Base-by-base conservation (phyloP, 169 alveolate species). In the Plasmodium coatneyi region DNA sequence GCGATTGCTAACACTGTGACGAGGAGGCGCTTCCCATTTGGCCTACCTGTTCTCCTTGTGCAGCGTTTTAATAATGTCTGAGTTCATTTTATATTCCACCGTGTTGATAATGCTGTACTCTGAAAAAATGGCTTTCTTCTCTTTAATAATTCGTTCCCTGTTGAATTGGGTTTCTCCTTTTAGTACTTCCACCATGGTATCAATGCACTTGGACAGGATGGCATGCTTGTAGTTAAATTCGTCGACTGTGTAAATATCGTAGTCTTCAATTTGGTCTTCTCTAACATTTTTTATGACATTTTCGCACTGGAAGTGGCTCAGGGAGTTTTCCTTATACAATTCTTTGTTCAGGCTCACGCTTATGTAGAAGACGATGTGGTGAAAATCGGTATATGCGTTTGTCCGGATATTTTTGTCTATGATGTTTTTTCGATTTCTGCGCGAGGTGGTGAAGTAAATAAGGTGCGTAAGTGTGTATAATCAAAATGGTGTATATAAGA, bases 381-480 rank as follows among this genome's bases (percentile, higher is more conserved):
- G 97, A 92, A 96, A 97, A 92, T 97, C 98, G 30, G 98, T 97
- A 95, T 94, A 97, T 0, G 98, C 98, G 82, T 97, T 97, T 1
- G 98, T 96, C 80, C 96, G 95, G 12, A 96, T 97, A 30, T 95
- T 97, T 36, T 97, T 93, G 54, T 92, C 95, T 46, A 83, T 46
- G 19, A 49, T 74, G 46, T 80, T 54, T 9, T 74, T 87, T n/a
- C 76, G 43, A 81, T 80, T 70, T 39, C 92, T 56, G 80, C 14
- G 36, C 0, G 76, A 39, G 76, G 76, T 16, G 41, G 25, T 32
- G 6, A 16, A 3, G 32, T 30, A 39, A 6, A 0, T 30, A 25
- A 80, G 2, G 16, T 32, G 39, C 74, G 52, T 2, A 19, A 0
- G 80, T 80, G 12, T 34, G 7, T 36, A 60, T 7, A 6, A 14